These are phyloP conservation scores for Stygiomarasmius scandens DNA, from an alignment of 1,284 basidiomycete genomes.

Conservation along the genomic window DNA sequence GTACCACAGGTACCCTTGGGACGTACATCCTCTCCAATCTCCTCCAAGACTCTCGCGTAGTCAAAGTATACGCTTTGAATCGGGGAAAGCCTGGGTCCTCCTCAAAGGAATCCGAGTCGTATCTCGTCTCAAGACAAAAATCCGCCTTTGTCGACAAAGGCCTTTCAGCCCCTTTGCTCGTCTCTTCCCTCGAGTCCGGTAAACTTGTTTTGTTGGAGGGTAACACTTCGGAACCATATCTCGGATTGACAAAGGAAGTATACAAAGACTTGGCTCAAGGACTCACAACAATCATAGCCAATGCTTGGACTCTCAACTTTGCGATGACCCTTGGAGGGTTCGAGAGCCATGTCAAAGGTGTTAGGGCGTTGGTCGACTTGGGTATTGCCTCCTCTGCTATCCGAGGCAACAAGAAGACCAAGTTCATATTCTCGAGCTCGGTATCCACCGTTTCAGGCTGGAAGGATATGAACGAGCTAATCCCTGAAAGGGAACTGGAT, in stretches of 20 bases:
- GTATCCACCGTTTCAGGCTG: background rate
- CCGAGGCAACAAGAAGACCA: background rate
- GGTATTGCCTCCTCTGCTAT: background rate
- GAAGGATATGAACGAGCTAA: background rate
- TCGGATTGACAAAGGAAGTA: background rate
- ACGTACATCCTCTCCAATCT: conserved; percentile 25
- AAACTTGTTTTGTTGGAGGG: conserved; percentile 3
- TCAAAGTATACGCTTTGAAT: conserved; percentile 28
- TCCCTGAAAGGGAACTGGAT: conserved; percentile 4
- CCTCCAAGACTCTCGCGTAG: conserved; percentile 19
- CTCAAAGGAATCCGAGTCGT: no score
- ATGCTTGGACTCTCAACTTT: conserved; percentile 2
- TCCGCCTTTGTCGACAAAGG: conserved; percentile 8
- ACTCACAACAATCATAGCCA: background rate
- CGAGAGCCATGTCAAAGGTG: background rate
- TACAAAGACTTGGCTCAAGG: background rate
- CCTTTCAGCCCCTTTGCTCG: background rate
- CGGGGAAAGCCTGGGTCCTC: no score
- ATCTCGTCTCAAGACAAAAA: background rate
- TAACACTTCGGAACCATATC: background rate
- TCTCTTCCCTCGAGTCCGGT: background rate
- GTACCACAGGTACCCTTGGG: conserved; percentile 29
- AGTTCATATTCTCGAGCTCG: background rate
- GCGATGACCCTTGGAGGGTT: background rate
- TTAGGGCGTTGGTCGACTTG: background rate